Base-by-base conservation (phyloP, 23 red algal genomes). In the Gracilariopsis chorda region DNA sequence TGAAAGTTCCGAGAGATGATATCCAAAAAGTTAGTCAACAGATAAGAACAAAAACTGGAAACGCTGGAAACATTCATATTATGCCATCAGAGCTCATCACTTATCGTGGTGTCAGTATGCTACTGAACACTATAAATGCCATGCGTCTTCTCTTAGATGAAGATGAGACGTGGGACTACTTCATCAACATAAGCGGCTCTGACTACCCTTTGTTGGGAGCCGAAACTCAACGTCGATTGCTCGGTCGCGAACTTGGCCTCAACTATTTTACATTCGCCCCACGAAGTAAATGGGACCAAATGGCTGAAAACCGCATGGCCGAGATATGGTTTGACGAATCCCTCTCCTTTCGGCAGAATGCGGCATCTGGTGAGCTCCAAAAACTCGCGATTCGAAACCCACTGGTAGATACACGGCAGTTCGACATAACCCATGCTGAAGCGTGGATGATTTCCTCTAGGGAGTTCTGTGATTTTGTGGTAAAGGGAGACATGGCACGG, bases 21-120 rank as follows among this genome's bases (percentile, higher is more conserved):
- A 42, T 76, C 32, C 47, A 40, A 28, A 32, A 28, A 13, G 35
- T 80, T 4, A 9, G 43, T 7, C 53, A 28, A 13, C 19, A 86
- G 24, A 1, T 86, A 0, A 44, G 39, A 6, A 6, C 47, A 17
- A 17, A 86, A 7, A 35, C 52, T 1, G 70, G 83, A 41, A 12
- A 85, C 17, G 51, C 49, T 9, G 32, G 20, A 2, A 95, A 95
- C 63, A 39, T 96, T 36, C 73, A 72, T 14, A 69, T 96, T 32
- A 96, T 96, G 94, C 83, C 49, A 46, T 88, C 88, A 25, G 94
- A 96, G 39, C 61, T 93, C 49, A 91, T 96, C 65, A 96, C 94
- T 7, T 96, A 96, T 72, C 87, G 88, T 29, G 94, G 94, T 19
- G 60, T 93, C 56, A 85, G 74, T n/a, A 96, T 96, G 94, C 75